Evolutionary conservation across 129 eudicot genomes (phyloP), one percentile per base, ranked within the genome.

Genomic region (Tanacetum coccineum): DNA sequence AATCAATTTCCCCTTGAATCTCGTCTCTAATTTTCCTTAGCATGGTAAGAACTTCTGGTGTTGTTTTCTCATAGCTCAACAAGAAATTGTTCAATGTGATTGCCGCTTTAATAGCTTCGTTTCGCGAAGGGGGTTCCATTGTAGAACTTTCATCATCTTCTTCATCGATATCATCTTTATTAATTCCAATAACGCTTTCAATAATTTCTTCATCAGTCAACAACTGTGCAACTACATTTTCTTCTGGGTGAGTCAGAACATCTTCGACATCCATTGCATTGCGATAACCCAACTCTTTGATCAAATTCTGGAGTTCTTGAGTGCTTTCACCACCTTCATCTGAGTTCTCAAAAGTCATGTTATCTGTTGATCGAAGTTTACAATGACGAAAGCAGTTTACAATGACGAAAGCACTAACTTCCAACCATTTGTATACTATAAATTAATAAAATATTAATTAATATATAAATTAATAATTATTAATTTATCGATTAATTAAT

Each of bases 21-120:
- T 60, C 76, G 76, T 71, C 76, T 71, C 76, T 71, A 71, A 71
- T 71, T 71, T 71, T 71, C 59, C 68, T 59, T 45, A 71, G 53
- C 76, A 71, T 71, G 64, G 68, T 71, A 71, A 71, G 76, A 71
- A 71, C 68, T 71, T 59, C 67, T 60, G 22, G 72, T 67, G 71
- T 74, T 74, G 67, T 74, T 74, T 66, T 66, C 66, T 52, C 73
- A 72, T 72, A 72, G 77, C 77, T 72, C 70, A 62, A 72, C 77
- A 72, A 72, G 77, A 72, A 72, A 72, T 72, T 72, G 55, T 72
- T 72, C 77, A 72, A 72, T 72, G 77, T 62, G 66, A 61, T 61
- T 61, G 49, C 66, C 66, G 66, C 49, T 61, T 61, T 61, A 61
- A 61, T 61, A 61, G 66, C 66, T 61, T 61, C 66, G 66, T 61